Base-by-base conservation (phyloP, 805 yeast genomes). In the Saccharomycopsis sp. region DNA sequence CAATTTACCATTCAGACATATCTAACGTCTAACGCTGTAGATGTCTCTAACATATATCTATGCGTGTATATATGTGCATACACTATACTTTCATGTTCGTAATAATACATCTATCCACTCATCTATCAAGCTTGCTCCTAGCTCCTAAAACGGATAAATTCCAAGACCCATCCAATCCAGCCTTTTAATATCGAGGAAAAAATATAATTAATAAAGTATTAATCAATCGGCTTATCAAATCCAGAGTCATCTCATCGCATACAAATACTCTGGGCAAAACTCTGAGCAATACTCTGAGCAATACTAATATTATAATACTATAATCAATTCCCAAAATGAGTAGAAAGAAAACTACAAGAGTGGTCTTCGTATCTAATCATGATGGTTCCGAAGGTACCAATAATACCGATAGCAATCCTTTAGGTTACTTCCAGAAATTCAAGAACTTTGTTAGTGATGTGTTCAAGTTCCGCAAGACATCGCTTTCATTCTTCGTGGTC, bases 381-480 rank as follows among this genome's bases (percentile, higher is more conserved):
- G 49, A 44, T 44, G 12, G 8, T 12, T 5, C 9, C 38, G 12
- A 7, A 7, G 38, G 12, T 29, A 29, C 5, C 38, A 12, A 12
- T 29, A 44, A 8, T 44, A 44, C 12, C 49, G 49, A 19, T 12
- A 19, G 22, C 22, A 17, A 17, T 3, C 19, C 19, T 3, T 3
- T 17, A 17, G 49, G 49, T 12, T 17, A 17, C 12, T 3, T 44
- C 22, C 49, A 44, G 22, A 8, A 44, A 17, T 47, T 66, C 34
- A 52, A 53, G 1, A 58, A 62, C 44, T 68, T 71, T 23, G 47
- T 78, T 7, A 75, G 85, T 57, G 75, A 84, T 3, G 69, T 80
- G 0, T 83, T 86, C 68, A 84, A 87, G n/a, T 87, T 86, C 72
- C 72, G 93, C 62, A 87, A 87, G 70, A 86, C 92, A 0, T 78